These are phyloP conservation scores for Echria macrotheca DNA, from an alignment of 495 filamentous ascomycete genomes.

Conservation along the genomic window DNA sequence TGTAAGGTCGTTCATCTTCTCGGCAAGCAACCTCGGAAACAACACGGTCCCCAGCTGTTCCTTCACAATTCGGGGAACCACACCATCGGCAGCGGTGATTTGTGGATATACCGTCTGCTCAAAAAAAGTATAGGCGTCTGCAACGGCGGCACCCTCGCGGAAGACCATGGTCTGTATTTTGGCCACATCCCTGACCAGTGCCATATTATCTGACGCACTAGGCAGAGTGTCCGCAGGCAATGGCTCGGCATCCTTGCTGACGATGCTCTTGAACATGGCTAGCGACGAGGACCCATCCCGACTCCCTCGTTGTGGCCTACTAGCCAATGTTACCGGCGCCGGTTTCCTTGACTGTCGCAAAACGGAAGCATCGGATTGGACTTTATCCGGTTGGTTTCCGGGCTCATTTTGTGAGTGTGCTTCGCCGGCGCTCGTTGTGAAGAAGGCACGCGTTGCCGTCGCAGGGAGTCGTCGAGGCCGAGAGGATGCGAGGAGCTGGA, in stretches of 20 bases:
- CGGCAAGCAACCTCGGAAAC: conserved; percentile 9
- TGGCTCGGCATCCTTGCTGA: background rate
- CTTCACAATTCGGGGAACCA: conserved; percentile 19
- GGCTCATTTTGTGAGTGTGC: too few relatives aligned
- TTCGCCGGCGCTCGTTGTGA: too few relatives aligned
- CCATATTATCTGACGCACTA: conserved; percentile 15
- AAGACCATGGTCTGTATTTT: conserved; percentile 35
- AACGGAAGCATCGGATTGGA: too few relatives aligned
- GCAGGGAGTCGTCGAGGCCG: too few relatives aligned
- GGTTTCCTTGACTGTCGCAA: too few relatives aligned
- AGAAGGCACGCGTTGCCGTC: too few relatives aligned
- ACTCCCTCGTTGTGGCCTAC: background rate
- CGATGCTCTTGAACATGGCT: conserved; percentile 18
- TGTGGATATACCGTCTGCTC: conserved; percentile 32
- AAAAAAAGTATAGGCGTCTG: conserved; percentile 37
- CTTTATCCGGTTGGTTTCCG: too few relatives aligned
- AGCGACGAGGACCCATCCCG: conserved; percentile 3
- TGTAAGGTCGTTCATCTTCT: background rate
- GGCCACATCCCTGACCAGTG: conserved; percentile 5
- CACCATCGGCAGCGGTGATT: conserved; percentile 13
- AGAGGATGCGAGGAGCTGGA: too few relatives aligned
- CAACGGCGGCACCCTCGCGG: conserved; percentile 12
- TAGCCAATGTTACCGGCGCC: too few relatives aligned
- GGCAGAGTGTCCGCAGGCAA: background rate
- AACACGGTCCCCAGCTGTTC: conserved; percentile 10